phyloP scores from a whole-genome alignment of 1,284 basidiomycete genomes.

The Cerrena zonata region DNA sequence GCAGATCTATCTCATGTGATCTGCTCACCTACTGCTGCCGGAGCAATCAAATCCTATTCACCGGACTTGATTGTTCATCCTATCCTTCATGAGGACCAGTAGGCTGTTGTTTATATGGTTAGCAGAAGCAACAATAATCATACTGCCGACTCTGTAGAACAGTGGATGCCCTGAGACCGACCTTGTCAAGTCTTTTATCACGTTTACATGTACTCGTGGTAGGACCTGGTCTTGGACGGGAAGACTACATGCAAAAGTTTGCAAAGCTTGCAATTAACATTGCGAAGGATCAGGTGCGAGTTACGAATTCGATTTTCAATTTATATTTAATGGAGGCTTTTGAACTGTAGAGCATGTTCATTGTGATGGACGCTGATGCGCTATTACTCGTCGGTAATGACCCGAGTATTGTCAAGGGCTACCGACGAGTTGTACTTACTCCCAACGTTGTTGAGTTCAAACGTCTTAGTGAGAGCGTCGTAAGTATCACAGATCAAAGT shows the following conservation, averaged over 20 bases:
- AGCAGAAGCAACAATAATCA: neutral
- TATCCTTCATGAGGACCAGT: conserved; percentile 62
- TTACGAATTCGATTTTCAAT: neutral
- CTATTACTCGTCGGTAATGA: conserved; percentile 77
- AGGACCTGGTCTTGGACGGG: conserved; percentile 88
- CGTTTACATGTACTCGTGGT: conserved; percentile 90
- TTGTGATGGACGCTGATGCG: conserved; percentile 92
- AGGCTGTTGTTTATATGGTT: conserved; percentile 10
- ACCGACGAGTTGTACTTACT: conserved; percentile 78
- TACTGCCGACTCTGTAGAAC: conserved; percentile 28
- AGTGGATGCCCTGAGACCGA: conserved; percentile 43
- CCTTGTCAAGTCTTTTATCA: conserved; percentile 68
- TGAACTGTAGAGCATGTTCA: conserved; percentile 60
- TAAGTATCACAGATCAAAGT: too few species aligned
- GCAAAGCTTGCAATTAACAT: conserved; percentile 53
- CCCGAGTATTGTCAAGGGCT: conserved; percentile 70
- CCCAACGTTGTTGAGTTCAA: conserved; percentile 95
- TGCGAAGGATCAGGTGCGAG: conserved; percentile 30
- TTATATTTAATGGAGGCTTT: neutral
- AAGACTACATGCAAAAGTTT: conserved; percentile 82
- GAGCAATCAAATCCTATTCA: conserved; percentile 92
- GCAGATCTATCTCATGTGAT: conserved; percentile 95
- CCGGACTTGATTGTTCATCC: conserved; percentile 96
- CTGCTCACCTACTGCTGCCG: conserved; percentile 84
- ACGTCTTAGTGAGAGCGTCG: conserved; percentile 72